phyloP scores from a whole-genome alignment of 805 yeast species.

The Yamadazyma scolyti region DNA sequence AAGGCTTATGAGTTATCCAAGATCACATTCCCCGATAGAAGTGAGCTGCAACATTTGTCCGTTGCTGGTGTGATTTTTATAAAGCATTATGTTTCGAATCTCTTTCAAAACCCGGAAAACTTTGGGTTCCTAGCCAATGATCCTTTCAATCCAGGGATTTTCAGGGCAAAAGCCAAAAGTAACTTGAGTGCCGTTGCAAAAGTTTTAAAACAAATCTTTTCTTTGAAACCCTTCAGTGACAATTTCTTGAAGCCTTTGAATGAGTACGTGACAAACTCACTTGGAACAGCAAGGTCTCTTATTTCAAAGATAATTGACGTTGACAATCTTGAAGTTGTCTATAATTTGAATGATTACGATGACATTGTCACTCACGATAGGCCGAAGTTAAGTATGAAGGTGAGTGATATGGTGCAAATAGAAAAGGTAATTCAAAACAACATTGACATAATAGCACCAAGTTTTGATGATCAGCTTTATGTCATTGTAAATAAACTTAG shows the following conservation, averaged over 20 bases:
- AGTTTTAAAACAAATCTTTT: constrained; percentile 60
- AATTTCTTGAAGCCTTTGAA: constrained; percentile 77
- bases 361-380: constrained; percentile 54
- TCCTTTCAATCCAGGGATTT: constrained; percentile 17
- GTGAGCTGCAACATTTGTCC: constrained; percentile 57
- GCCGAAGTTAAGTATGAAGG: constrained; percentile 43
- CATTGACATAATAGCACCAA: constrained; percentile 43
- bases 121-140: constrained; percentile 46
- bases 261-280: constrained; percentile 57
- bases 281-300: constrained; percentile 42
- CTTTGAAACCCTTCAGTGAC: constrained; percentile 67
- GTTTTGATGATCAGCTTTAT: constrained; percentile 53
- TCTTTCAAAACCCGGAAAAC: constrained; percentile 51
- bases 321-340: constrained; percentile 56
- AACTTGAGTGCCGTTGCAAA: constrained; percentile 58
- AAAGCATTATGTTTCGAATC: constrained; percentile 45
- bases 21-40: constrained; percentile 52
- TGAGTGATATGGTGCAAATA: constrained; percentile 45
- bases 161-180: constrained; percentile 24
- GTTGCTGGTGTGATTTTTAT: constrained; percentile 66
- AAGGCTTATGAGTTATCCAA: constrained; percentile 36
- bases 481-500: constrained; percentile 40
- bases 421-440: constrained; percentile 40
- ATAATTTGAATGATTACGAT: constrained; percentile 60
- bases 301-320: constrained; percentile 49